Base-by-base conservation (phyloP, 768 basidiomycete genomes). In the Tricholoma saponaceum region DNA sequence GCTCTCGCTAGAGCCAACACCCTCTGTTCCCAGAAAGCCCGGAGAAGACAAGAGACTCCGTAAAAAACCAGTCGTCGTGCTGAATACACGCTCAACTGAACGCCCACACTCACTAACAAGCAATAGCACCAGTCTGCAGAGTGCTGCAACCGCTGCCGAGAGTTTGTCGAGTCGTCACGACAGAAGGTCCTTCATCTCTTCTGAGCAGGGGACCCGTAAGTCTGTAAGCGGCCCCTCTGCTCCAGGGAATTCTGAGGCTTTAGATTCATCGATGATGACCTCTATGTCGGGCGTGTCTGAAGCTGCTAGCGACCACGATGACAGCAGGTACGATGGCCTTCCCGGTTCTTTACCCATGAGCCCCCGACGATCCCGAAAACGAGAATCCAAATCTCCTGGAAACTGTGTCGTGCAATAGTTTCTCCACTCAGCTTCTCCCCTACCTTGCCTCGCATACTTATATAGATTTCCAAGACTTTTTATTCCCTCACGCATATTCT, bases 31-130 rank as follows among this genome's bases (percentile, higher is more conserved):
- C 7, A 58, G 52, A 13, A 57, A 58, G 26, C 46, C 51, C 26
- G 58, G 35, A 33, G 61, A 60, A 16, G 65, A 64, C 7, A 53
- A 51, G 6, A 28, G 43, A 23, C 30, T 50, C 10, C 57, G 56
- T 51, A 62, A 55, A 33, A 62, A 60, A 30, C 30, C 52, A 14
- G 51, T 41, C 7, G 13, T 46, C 26, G 28, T 51, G 20, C 37
- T 49, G 12, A 60, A 56, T 16, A 44, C 39, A 26, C 12, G 55
- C 16, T 25, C 18, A 18, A 69, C 72, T 41, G 80, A 80, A 50
- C 77, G 79, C 10, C 81, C 83, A 1, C 78, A 69, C 32, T 87
- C 86, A 0, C 66, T 83, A 60, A 77, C 81, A 23, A 86, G 85
- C 67, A 77, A 72, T 59, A 77, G 76, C 66, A 81, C 83, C 5